These are phyloP conservation scores for Microstroma glucosiphilum DNA, from an alignment of 1,284 basidiomycete species.

Conservation along the genomic window DNA sequence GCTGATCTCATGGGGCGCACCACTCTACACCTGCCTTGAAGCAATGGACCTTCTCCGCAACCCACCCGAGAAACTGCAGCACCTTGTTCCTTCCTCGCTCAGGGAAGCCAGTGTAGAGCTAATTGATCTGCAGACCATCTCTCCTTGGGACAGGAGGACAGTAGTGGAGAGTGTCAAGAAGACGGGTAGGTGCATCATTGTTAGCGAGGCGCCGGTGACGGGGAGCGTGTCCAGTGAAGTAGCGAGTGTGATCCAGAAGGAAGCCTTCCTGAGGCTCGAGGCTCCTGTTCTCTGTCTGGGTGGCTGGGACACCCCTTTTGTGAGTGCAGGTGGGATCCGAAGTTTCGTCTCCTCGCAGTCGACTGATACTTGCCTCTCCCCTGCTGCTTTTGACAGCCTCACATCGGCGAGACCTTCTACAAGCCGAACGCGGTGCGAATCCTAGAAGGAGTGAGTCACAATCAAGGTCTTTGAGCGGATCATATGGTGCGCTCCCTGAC, in stretches of 20 bases:
- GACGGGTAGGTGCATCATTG: slow-evolving; percentile 40
- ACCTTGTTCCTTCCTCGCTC: slow-evolving; percentile 65
- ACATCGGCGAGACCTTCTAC: slow-evolving; percentile 36
- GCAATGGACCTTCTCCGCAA: slow-evolving; percentile 64
- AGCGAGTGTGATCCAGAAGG: slow-evolving; percentile 32
- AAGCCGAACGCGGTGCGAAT: slow-evolving; percentile 34
- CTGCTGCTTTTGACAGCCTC: slow-evolving; percentile 14
- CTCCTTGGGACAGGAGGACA: slow-evolving; percentile 78
- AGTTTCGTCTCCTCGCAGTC: background rate
- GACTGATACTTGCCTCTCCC: background rate
- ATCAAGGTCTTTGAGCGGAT: background rate
- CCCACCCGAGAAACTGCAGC: slow-evolving; percentile 64
- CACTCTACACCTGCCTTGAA: slow-evolving; percentile 80
- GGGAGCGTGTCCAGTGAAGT: slow-evolving; percentile 40
- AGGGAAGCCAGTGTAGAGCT: slow-evolving; percentile 73
- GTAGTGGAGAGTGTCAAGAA: slow-evolving; percentile 28
- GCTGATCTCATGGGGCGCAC: slow-evolving; percentile 82
- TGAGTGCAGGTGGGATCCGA: background rate
- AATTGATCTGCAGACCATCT: slow-evolving; percentile 80
- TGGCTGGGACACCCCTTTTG: slow-evolving; percentile 37
- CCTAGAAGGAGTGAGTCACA: slow-evolving; percentile 22
- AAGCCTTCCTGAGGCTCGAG: slow-evolving; percentile 38
- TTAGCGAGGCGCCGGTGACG: slow-evolving; percentile 43
- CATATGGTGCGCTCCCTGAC: background rate
- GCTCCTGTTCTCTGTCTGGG: slow-evolving; percentile 29